These are phyloP conservation scores for Rachicladosporium sp. DNA, from an alignment of 2,329 filamentous ascomycete genomes.

Conservation along the genomic window DNA sequence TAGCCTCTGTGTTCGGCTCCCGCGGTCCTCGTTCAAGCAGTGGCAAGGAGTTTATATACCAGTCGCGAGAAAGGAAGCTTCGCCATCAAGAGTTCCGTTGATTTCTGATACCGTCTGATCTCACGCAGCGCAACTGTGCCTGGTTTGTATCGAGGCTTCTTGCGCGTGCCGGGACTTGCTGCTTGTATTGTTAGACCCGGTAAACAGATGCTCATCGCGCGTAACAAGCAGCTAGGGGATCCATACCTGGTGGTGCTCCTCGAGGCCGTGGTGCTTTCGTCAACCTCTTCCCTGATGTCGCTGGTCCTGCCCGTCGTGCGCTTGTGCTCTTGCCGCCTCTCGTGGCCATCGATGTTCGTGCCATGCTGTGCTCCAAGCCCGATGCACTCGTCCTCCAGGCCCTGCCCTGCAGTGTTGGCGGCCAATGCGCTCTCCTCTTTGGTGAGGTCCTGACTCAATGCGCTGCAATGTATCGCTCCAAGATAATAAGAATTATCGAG, in stretches of 20 bases:
- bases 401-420: no score
- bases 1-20: no score
- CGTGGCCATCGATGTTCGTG: slow-evolving; percentile 10
- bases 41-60: slow-evolving; percentile 30
- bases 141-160: slow-evolving; percentile 31
- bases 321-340: slow-evolving; percentile 15
- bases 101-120: slow-evolving; percentile 97
- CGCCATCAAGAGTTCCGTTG: slow-evolving; percentile 87
- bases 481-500: no score
- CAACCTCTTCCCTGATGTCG: slow-evolving; percentile 7
- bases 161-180: slow-evolving; percentile 11
- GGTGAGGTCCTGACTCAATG: no score
- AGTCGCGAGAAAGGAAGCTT: slow-evolving; percentile 97
- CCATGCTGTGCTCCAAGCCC: slow-evolving; percentile 9
- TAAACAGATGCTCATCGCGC: no score
- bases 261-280: slow-evolving; percentile 4
- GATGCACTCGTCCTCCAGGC: no score
- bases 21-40: no score
- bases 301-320: slow-evolving; percentile 11
- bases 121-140: slow-evolving; percentile 94
- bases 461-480: no score
- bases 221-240: no score
- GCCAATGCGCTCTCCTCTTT: no score
- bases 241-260: neutral
- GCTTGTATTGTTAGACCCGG: neutral